phyloP scores from a whole-genome alignment of 495 filamentous ascomycete genomes.

The Penicillium robsamsonii region DNA sequence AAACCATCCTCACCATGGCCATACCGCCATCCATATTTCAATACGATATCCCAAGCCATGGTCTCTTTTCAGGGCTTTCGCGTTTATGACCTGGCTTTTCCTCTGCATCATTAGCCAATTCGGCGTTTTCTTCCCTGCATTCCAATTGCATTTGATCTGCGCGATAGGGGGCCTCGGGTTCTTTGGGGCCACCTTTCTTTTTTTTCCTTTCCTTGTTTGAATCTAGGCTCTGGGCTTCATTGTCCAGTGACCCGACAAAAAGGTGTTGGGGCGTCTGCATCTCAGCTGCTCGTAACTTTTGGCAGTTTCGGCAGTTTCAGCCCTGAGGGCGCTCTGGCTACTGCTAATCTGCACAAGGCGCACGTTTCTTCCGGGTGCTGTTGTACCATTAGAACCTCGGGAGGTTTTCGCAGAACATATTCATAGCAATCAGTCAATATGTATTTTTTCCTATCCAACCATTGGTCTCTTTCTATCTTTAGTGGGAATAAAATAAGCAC shows the following conservation, averaged over 20 bases:
- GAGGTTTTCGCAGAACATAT: constrained; percentile 22
- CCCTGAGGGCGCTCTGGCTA: constrained; percentile 3
- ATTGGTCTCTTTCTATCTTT: constrained; percentile 1
- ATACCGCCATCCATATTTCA: constrained; percentile 3
- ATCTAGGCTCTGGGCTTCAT: constrained; percentile 4
- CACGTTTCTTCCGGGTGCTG: constrained; percentile 5
- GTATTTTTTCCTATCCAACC: constrained; percentile 3
- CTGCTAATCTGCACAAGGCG: constrained; percentile 8
- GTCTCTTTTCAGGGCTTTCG: constrained; percentile 9
- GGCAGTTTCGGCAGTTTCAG: constrained; percentile 10
- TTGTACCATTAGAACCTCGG: constrained; percentile 22
- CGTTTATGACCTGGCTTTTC: constrained; percentile 11
- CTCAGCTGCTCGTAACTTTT: constrained; percentile 22
- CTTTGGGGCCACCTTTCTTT: neutral
- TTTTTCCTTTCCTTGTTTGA: neutral
- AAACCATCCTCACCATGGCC: constrained; percentile 5
- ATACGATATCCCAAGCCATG: constrained; percentile 9
- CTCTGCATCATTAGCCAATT: constrained; percentile 22
- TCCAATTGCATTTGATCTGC: constrained; percentile 10
- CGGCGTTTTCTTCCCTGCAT: constrained; percentile 15
- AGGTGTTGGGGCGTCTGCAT: constrained; percentile 19
- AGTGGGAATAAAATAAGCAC: neutral
- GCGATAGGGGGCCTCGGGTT: neutral
- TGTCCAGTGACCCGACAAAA: constrained; percentile 3
- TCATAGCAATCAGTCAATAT: constrained; percentile 20